Evolutionary conservation across 2,329 filamentous ascomycete species (phyloP).

Genomic region (Nemania sp.): DNA sequence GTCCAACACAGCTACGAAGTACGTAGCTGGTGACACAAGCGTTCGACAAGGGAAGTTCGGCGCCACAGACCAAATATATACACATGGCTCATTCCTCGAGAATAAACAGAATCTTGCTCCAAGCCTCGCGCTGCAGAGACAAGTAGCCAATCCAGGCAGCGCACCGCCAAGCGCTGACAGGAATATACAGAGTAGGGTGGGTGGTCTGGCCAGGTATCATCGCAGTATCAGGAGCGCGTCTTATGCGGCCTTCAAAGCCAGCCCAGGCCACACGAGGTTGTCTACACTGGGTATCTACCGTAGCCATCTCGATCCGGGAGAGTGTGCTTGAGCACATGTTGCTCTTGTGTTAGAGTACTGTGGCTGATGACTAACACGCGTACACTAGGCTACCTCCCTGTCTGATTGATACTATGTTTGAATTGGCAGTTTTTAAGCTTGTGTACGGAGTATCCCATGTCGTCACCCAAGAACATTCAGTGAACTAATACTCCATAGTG

Average conservation of each 20-base stretch:
- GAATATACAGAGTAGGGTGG: no score
- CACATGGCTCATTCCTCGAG: conserved; percentile 16
- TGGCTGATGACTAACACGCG: conserved; percentile 5
- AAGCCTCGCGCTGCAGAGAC: no score
- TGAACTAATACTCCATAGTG: no score
- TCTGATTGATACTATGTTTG: neutral
- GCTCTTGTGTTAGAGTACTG: conserved; percentile 3
- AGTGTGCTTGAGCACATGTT: neutral
- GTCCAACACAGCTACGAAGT: conserved; percentile 21
- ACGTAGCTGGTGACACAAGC: conserved; percentile 25
- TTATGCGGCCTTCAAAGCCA: conserved; percentile 2
- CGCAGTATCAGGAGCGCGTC: conserved; percentile 7
- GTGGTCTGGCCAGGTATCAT: conserved; percentile 18
- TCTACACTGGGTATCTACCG: no score
- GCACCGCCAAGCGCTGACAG: no score
- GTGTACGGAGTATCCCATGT: conserved; percentile 5
- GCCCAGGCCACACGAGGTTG: conserved; percentile 15
- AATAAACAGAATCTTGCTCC: neutral
- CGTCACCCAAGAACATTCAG: conserved; percentile 10
- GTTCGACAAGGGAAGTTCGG: conserved; percentile 36
- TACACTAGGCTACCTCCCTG: neutral
- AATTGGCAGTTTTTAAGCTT: neutral
- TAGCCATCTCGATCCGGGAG: conserved; percentile 5
- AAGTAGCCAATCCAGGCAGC: no score
- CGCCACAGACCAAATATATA: conserved; percentile 27